These are phyloP conservation scores for Chlorella vulgaris DNA, from an alignment of 139 green algal species.

Conservation along the genomic window DNA sequence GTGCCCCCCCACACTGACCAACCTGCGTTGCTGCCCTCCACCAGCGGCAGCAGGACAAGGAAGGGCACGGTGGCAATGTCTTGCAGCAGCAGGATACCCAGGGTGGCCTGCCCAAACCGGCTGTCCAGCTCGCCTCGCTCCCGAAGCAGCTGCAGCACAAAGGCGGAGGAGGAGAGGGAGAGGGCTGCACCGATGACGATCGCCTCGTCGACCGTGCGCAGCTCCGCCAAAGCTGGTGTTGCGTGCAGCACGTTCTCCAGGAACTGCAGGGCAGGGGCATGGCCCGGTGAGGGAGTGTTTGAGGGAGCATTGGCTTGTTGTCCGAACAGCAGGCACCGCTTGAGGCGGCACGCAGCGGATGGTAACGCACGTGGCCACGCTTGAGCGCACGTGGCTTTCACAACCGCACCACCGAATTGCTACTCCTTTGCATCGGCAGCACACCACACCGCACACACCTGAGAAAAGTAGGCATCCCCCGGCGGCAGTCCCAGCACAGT, in stretches of 20 bases:
- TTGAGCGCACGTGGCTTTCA: too few relatives aligned
- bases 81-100: slow-evolving; percentile 95
- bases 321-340: neutral
- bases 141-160: slow-evolving; percentile 93
- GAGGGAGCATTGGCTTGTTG: neutral
- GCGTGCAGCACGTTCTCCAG: slow-evolving; percentile 75
- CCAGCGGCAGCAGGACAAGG: slow-evolving; percentile 88
- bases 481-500: slow-evolving; percentile 77
- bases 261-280: slow-evolving; percentile 53
- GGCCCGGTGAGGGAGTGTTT: neutral
- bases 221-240: slow-evolving; percentile 43
- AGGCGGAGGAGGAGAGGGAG: slow-evolving; percentile 87
- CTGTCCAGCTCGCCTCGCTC: slow-evolving; percentile 87
- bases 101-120: slow-evolving; percentile 87
- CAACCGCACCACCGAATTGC: neutral
- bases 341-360: too few relatives aligned
- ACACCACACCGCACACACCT: neutral
- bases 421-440: neutral
- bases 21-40: slow-evolving; percentile 56
- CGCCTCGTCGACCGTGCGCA: slow-evolving; percentile 74
- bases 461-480: slow-evolving; percentile 76
- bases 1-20: neutral
- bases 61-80: slow-evolving; percentile 95
- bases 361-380: too few relatives aligned
- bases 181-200: slow-evolving; percentile 91